Base-by-base conservation (phyloP, 257 asterid genomes). In the Jacaranda copaia region DNA sequence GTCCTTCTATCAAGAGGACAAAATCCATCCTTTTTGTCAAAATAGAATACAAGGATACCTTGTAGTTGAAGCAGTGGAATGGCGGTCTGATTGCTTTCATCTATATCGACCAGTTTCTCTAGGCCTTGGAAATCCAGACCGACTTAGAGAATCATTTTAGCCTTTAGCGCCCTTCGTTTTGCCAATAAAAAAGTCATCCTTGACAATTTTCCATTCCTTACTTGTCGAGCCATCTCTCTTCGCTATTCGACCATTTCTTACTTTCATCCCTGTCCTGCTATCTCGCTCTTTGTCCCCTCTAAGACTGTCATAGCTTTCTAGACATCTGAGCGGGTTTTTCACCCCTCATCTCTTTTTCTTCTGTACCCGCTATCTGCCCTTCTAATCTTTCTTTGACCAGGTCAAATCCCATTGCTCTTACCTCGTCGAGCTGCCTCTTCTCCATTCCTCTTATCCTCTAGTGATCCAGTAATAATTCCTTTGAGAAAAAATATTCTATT, bases 161-260 rank as follows among this genome's bases (percentile, higher is more conserved):
- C 13, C 66, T 59, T 59, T 75, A 14, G 57, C 18, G 46, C 56
- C 73, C 56, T 75, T 63, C 53, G 67, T 65, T 65, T 52, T 19
- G 18, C 58, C 74, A 76, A 67, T 59, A 66, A 66, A 76, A 74
- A 76, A 76, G 75, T 42, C 76, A 77, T 77, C 63, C 70, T 67
- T 57, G 75, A 77, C 58, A 52, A 57, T 43, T 77, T 76, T 16
- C 39, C 75, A 67, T 76, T 53, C 69, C 61, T 76, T 66, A 14
- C 61, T 7, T 55, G 49, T 14, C 46, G 69, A 68, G 43, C 6
- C 69, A 32, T 32, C 4, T 53, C 69, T 57, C 69, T 77, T 39
- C 43, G 4, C 43, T 39, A 39, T 39, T 39, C 43, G 43, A 39
- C n/a, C n/a, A n/a, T n/a, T n/a, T n/a, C n/a, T n/a, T n/a, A n/a